Evolutionary conservation across 139 green algal species (phyloP), one percentile per base, ranked within the genome.

Genomic region (Mesotaenium endlicherianum): DNA sequence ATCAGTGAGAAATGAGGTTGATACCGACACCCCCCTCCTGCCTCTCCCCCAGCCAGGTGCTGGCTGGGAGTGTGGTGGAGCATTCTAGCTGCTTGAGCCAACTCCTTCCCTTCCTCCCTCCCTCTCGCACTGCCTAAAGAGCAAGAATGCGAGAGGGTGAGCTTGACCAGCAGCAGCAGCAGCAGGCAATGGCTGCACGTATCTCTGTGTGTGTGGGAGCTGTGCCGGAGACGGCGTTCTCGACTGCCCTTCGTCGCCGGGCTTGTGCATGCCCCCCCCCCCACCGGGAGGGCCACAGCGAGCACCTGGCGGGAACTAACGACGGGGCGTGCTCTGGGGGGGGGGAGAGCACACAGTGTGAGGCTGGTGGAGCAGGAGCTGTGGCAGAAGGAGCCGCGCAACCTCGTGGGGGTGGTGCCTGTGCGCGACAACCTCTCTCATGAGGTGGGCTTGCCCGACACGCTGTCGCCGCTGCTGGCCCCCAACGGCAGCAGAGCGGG

Each of bases 291-390:
- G 53, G 53, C 53, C n/a, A n/a, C n/a, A n/a, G n/a, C n/a, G n/a
- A 64, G 20, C 20, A 34, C 26, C 53, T 64, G 20, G 26, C 53
- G 26, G 20, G 53, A 34, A 34, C 53, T 34, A 64, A 64, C 53
- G 53, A 64, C 26, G 26, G 20, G 53, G 53, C 26, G 20, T 64
- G 26, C 53, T 64, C n/a, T n/a, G n/a, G n/a, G n/a, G n/a, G n/a
- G n/a, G n/a, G n/a, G n/a, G n/a, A n/a, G 53, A 64, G 53, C 14
- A 42, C 20, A 16, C 79, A 85, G 79, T 69, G 79, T 85, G 40
- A 34, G 70, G 79, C 43, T 85, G 79, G 44, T 85, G 41, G 79
- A 85, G 70, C 70, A 84, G 70, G 79, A 85, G 70, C 79, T 85
- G 39, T 85, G 79, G 79, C 79, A 85, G 38, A 85, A 85, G 44